Evolutionary conservation across 257 asterid species (phyloP).

Genomic region (Schizonepeta tenuifolia): DNA sequence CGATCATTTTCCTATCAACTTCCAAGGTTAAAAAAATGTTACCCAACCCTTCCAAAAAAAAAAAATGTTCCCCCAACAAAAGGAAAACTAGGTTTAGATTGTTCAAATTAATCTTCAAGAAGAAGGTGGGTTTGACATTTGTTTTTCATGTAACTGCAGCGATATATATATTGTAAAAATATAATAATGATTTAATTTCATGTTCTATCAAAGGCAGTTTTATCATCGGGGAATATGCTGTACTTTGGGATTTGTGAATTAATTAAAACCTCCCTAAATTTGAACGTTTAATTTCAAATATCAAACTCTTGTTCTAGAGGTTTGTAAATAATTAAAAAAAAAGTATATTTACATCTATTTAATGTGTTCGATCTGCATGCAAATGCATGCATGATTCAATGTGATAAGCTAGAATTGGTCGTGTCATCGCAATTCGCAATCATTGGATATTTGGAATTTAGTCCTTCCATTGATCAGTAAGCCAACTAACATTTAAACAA

Average conservation of each 20-base stretch:
- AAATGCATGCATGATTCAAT: background rate
- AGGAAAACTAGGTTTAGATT: constrained; percentile 29
- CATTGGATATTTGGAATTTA: background rate
- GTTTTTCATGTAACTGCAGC: background rate
- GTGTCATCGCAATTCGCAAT: background rate
- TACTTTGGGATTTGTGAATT: too few relatives aligned
- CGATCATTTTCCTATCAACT: constrained; percentile 46
- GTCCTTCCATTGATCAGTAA: background rate
- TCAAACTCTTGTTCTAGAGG: too few relatives aligned
- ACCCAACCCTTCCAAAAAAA: too few relatives aligned
- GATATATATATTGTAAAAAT: background rate
- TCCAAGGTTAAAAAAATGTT: constrained; percentile 47
- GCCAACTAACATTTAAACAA: background rate
- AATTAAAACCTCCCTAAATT: too few relatives aligned
- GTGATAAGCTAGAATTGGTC: background rate
- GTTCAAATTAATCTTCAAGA: background rate
- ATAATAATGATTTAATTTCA: background rate
- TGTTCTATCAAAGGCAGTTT: background rate
- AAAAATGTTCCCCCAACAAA: constrained; percentile 13
- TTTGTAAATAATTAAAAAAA: too few relatives aligned
- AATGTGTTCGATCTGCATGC: too few relatives aligned
- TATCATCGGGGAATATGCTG: too few relatives aligned
- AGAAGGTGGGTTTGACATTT: background rate
- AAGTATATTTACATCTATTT: too few relatives aligned
- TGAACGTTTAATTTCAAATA: too few relatives aligned